These are phyloP conservation scores for Pleurotus citrinopileatus DNA, from an alignment of 768 basidiomycete species.

Conservation along the genomic window DNA sequence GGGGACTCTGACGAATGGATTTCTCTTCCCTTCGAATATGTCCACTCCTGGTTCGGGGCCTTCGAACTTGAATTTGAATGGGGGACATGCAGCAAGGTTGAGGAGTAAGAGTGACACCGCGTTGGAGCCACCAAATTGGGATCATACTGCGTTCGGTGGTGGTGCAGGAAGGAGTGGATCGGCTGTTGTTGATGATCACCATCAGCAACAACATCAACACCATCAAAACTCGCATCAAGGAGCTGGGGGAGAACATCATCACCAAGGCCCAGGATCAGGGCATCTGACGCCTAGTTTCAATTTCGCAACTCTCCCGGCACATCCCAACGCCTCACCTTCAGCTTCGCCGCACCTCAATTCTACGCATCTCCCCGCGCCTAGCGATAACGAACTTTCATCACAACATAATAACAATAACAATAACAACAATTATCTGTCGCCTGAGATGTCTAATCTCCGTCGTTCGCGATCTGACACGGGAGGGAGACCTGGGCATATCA, in stretches of 20 bases:
- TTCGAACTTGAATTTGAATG: constrained; percentile 26
- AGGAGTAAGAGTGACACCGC: constrained; percentile 64
- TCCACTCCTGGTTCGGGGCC: constrained; percentile 11
- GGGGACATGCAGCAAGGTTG: not conserved
- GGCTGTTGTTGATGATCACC: not conserved
- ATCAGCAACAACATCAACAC: constrained; percentile 21
- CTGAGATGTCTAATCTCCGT: constrained; percentile 22
- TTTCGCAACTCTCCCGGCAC: constrained; percentile 22
- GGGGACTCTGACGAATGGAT: constrained; percentile 1
- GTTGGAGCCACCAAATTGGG: constrained; percentile 55
- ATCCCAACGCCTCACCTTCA: constrained; percentile 11
- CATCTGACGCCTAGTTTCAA: constrained; percentile 27
- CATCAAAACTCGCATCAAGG: constrained; percentile 20
- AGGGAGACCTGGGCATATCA: constrained; percentile 19
- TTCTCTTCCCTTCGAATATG: constrained; percentile 1
- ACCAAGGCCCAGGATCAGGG: constrained; percentile 21
- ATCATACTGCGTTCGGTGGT: constrained; percentile 19
- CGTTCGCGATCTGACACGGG: constrained; percentile 25
- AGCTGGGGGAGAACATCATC: constrained; percentile 18
- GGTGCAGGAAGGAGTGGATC: constrained; percentile 20
- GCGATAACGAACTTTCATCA: not conserved
- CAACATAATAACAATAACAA: constrained; percentile 8
- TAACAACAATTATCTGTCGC: constrained; percentile 20
- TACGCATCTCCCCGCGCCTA: constrained; percentile 1
- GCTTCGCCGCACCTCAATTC: not conserved